Evolutionary conservation across 495 filamentous ascomycete genomes (phyloP).

Genomic region (Articulospora tetracladia): DNA sequence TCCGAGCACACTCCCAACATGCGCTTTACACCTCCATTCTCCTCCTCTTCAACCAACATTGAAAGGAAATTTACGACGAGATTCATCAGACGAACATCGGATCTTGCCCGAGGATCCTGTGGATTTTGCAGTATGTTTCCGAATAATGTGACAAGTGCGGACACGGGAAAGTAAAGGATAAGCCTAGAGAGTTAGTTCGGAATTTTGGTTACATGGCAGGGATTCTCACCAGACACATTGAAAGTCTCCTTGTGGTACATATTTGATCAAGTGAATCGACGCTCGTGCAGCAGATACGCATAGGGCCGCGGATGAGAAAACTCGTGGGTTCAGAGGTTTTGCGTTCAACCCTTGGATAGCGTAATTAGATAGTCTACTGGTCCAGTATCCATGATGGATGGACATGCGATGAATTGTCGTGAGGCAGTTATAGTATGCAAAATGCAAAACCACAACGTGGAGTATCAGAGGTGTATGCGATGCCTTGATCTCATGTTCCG

Average conservation of each 20-base stretch:
- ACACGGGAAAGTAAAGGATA: constrained; percentile 95
- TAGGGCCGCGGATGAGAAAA: constrained; percentile 89
- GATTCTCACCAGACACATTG: constrained; percentile 86
- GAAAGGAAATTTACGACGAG: constrained; percentile 85
- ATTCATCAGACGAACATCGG: constrained; percentile 87
- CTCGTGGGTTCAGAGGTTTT: constrained; percentile 82
- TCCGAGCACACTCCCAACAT: constrained; percentile 93
- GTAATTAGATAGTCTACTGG: constrained; percentile 88
- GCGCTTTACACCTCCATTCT: constrained; percentile 80
- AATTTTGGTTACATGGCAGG: constrained; percentile 22
- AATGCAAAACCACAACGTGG: constrained; percentile 89
- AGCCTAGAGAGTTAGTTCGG: constrained; percentile 54
- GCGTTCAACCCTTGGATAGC: constrained; percentile 92
- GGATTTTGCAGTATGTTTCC: constrained; percentile 97
- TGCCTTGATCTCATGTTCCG: constrained; percentile 91
- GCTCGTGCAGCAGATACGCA: constrained; percentile 90
- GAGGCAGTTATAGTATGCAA: constrained; percentile 95
- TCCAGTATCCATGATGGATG: constrained; percentile 98
- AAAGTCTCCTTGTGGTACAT: constrained; percentile 92
- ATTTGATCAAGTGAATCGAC: constrained; percentile 89
- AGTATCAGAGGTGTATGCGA: constrained; percentile 85
- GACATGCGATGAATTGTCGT: constrained; percentile 99
- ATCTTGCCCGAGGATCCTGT: constrained; percentile 78
- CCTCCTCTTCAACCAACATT: constrained; percentile 66
- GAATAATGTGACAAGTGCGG: constrained; percentile 91